Evolutionary conservation across 2,329 filamentous ascomycete genomes (phyloP), one percentile per base, ranked within the genome.

Genomic region (Lecanicillium sp.): DNA sequence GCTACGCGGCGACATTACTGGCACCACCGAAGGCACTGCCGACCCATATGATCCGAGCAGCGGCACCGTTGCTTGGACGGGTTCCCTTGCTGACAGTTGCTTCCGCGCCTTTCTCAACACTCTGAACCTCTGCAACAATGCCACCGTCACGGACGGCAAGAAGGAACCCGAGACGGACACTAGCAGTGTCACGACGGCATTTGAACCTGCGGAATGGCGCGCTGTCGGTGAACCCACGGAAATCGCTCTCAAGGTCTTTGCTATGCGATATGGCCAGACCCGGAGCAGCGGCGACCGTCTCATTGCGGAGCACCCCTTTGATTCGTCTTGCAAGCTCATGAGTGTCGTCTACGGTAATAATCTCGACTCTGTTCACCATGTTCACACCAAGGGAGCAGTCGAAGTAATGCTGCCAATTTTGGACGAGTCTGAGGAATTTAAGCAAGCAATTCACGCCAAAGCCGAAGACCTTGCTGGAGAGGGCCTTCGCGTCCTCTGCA

Each of bases 321-420:
- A 87, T 54, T 85, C 81, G 1, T 75, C 76, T 28, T 74, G 81
- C 58, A 87, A 87, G 63, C 73, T 80, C 42, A 87, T 87, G 82
- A 81, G 79, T 28, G 81, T 86, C 35, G 71, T 85, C 19, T 84
- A 81, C 31, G 56, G 57, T 7, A 56, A 50, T 31, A 55, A 54
- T 2, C 14, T 57, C 13, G 59, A 60, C 17, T 52, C 55, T 10
- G 53, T 56, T 10, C 53, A 54, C 33, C 58, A 63, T 11, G 66
- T 76, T 14, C 77, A 74, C 45, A 71, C 71, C 51, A 79, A 79
- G 51, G 75, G 75, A 29, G 75, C 75, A 1, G 62, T 74, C 14
- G 75, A 79, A 52, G 64, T 70, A n/a, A 60, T 79, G 32, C 50
- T 79, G 18, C 71, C 73, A 3, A 62, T 72, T 9, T 58, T 77